Evolutionary conservation across 768 basidiomycete species (phyloP).

Genomic region (Holtermanniella nyarrowii): DNA sequence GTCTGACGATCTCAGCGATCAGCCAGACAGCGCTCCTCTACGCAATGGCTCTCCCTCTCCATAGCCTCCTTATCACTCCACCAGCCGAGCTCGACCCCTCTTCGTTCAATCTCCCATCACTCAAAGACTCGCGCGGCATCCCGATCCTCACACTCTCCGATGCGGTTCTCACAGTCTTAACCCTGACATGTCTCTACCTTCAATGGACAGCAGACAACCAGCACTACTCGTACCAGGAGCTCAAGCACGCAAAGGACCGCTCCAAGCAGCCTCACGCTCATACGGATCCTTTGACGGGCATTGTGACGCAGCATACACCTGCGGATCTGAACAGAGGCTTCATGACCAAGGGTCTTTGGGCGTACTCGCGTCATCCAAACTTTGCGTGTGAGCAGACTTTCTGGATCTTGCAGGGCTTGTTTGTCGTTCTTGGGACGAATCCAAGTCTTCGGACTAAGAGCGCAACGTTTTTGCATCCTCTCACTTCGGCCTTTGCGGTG

Average conservation of each 20-base stretch:
- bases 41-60: slow-evolving; percentile 45
- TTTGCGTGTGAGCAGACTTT: slow-evolving; percentile 81
- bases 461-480: slow-evolving; percentile 25
- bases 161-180: slow-evolving; percentile 51
- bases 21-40: slow-evolving; percentile 75
- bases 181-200: slow-evolving; percentile 51
- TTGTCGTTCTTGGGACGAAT: slow-evolving; percentile 25
- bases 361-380: slow-evolving; percentile 82
- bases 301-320: not conserved
- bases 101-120: slow-evolving; percentile 9
- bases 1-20: slow-evolving; percentile 45
- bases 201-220: slow-evolving; percentile 88
- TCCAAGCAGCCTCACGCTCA: not conserved
- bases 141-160: slow-evolving; percentile 57
- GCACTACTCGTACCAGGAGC: slow-evolving; percentile 67
- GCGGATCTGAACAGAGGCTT: slow-evolving; percentile 57
- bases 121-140: slow-evolving; percentile 40
- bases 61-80: slow-evolving; percentile 39
- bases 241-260: slow-evolving; percentile 51
- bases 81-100: slow-evolving; percentile 20
- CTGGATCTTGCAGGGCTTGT: slow-evolving; percentile 43
- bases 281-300: slow-evolving; percentile 49
- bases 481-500: slow-evolving; percentile 22
- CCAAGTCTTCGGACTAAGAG: slow-evolving; percentile 23
- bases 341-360: slow-evolving; percentile 72